A percentile compares a stretch with the other conserved stretches of the same genome.
Conservation (phyloP, 1,284 basidiomycete species). For the Malassezia restricta region DNA sequence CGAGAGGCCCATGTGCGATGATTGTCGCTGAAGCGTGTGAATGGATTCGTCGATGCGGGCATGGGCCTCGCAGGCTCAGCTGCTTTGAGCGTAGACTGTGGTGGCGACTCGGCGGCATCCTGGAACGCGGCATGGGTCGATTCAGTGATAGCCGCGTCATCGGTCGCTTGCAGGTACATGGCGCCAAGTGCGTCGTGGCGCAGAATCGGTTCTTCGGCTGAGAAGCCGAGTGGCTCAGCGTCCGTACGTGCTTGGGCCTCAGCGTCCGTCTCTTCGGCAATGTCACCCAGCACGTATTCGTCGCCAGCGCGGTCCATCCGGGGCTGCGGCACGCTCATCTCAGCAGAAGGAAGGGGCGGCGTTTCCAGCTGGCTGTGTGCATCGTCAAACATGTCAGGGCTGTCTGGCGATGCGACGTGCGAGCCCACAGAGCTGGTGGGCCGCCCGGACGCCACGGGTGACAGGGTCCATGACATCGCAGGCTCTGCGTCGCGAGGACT, state of each 20-base stretch:
- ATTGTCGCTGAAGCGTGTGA: not conserved
- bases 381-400: not conserved
- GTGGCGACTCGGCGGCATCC: too few species aligned
- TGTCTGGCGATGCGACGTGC: not conserved
- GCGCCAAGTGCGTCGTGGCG: not conserved
- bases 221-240: not conserved
- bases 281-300: not conserved
- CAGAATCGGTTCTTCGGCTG: not conserved
- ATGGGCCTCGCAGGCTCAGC: not conserved
- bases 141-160: too few species aligned
- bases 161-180: too few species aligned
- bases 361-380: not conserved
- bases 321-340: not conserved
- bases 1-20: too few species aligned
- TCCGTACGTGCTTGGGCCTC: not conserved
- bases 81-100: too few species aligned
- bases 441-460: not conserved
- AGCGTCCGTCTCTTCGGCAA: not conserved
- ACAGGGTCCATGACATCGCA: slow-evolving; percentile 3
- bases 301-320: not conserved
- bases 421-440: not conserved
- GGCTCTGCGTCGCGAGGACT: not conserved
- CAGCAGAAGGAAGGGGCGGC: not conserved
- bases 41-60: not conserved
- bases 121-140: too few species aligned